Base-by-base conservation (phyloP, 1,284 basidiomycete genomes). In the Cystobasidium pallidum region DNA sequence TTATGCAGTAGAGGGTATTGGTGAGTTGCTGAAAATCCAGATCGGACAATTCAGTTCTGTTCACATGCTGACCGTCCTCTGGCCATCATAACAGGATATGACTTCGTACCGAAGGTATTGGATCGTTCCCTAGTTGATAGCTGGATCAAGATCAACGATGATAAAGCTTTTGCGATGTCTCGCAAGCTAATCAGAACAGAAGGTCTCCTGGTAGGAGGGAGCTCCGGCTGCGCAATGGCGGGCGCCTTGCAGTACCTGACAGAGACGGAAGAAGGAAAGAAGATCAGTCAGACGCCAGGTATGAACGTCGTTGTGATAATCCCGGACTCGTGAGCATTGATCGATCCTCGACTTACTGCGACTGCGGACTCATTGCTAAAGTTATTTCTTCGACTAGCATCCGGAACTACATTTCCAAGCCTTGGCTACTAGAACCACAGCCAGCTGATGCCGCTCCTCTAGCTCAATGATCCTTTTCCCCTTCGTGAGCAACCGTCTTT, bases 321-420 rank as follows among this genome's bases (percentile, higher is more conserved):
- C 51, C 88, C 95, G 30, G 95, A 99, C 79, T 75, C 75, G 91
- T 91, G 77, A 80, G 88, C 24, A 49, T 17, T 32, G n/a, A 21
- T 64, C 17, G n/a, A n/a, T n/a, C n/a, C n/a, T n/a, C n/a, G n/a
- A n/a, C n/a, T n/a, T n/a, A n/a, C n/a, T n/a, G n/a, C n/a, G n/a
- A n/a, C n/a, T n/a, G n/a, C n/a, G n/a, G n/a, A n/a, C n/a, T n/a
- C n/a, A n/a, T n/a, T n/a, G n/a, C n/a, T n/a, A n/a, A n/a, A n/a
- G n/a, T n/a, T n/a, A n/a, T n/a, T n/a, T n/a, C n/a, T n/a, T n/a
- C n/a, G n/a, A 3, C 6, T 45, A 91, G 91, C 2, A 88, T 97
- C 71, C 86, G 94, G 74, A 98, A 98, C 81, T 98, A 98, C 81
- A 95, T 98, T 87, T 91, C 90, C 82, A 96, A 95, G 80, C 77